phyloP scores from a whole-genome alignment of 495 filamentous ascomycete species.

The Hypoxylon intermedium region DNA sequence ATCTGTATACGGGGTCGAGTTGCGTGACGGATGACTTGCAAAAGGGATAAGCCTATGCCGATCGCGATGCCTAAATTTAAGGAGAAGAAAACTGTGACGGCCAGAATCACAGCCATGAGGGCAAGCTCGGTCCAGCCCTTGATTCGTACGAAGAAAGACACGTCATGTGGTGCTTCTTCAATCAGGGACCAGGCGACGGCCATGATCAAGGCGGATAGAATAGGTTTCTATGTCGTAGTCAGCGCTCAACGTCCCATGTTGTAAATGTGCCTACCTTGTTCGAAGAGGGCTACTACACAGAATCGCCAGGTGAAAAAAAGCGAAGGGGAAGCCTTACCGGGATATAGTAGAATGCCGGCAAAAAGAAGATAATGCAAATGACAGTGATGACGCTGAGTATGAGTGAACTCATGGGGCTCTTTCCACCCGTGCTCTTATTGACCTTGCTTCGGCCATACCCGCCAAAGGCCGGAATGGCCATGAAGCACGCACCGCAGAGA shows the following conservation, averaged over 20 bases:
- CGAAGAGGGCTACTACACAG: too few species aligned
- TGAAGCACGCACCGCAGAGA: conserved; percentile 87
- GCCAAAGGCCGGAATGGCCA: conserved; percentile 90
- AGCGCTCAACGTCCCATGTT: conserved; percentile 24
- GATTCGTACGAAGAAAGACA: conserved; percentile 87
- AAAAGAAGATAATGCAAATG: conserved; percentile 75
- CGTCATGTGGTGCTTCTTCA: conserved; percentile 92
- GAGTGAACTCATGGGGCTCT: conserved; percentile 89
- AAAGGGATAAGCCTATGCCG: conserved; percentile 83
- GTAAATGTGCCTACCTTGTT: background rate
- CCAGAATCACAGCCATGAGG: conserved; percentile 89
- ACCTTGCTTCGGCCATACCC: conserved; percentile 97
- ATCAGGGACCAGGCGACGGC: conserved; percentile 94
- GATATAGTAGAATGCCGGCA: conserved; percentile 94
- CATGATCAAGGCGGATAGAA: conserved; percentile 91
- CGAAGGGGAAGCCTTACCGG: conserved; percentile 64
- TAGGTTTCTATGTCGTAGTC: conserved; percentile 74
- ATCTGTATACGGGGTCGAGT: conserved; percentile 97
- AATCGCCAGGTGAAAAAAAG: background rate
- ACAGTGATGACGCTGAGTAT: conserved; percentile 83
- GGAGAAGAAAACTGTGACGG: conserved; percentile 91
- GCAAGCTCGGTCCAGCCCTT: conserved; percentile 82
- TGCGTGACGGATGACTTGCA: conserved; percentile 86
- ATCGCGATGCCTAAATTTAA: conserved; percentile 85
- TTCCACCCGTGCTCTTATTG: conserved; percentile 88